These are phyloP conservation scores for Penstemon eatonii DNA, from an alignment of 257 asterid species.

Conservation along the genomic window DNA sequence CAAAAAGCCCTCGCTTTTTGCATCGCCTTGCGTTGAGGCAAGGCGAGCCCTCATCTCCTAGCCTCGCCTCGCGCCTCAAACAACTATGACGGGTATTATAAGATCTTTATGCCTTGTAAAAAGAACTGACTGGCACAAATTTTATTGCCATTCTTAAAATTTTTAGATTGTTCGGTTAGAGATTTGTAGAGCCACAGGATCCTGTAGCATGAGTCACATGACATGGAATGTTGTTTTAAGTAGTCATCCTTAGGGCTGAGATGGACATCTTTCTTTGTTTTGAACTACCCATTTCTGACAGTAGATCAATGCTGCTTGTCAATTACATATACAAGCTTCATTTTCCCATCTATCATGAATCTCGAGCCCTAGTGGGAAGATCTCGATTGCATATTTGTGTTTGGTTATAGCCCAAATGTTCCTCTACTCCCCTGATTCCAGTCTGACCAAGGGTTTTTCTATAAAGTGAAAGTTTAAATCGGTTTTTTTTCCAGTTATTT, in stretches of 20 bases:
- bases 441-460: conserved; percentile 2
- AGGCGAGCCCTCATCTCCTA: too few species aligned
- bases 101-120: background rate
- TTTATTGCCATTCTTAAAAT: background rate
- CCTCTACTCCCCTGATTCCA: conserved; percentile 3
- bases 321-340: conserved; percentile 6
- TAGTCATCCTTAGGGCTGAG: conserved; percentile 3
- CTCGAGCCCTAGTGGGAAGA: background rate
- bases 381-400: background rate
- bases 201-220: conserved; percentile 13
- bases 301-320: conserved; percentile 9
- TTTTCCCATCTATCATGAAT: conserved; percentile 3
- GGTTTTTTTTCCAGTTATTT: conserved; percentile 8
- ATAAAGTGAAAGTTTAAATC: conserved; percentile 21
- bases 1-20: too few species aligned
- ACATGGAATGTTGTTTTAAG: background rate
- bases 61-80: too few species aligned
- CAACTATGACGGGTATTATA: background rate
- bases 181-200: background rate
- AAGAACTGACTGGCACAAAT: background rate
- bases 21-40: too few species aligned
- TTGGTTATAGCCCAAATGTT: background rate
- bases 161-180: background rate
- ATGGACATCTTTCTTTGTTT: background rate
- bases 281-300: conserved; percentile 21